Evolutionary conservation across 2,329 filamentous ascomycete genomes (phyloP).

Genomic region (Byssochlamys sp.): DNA sequence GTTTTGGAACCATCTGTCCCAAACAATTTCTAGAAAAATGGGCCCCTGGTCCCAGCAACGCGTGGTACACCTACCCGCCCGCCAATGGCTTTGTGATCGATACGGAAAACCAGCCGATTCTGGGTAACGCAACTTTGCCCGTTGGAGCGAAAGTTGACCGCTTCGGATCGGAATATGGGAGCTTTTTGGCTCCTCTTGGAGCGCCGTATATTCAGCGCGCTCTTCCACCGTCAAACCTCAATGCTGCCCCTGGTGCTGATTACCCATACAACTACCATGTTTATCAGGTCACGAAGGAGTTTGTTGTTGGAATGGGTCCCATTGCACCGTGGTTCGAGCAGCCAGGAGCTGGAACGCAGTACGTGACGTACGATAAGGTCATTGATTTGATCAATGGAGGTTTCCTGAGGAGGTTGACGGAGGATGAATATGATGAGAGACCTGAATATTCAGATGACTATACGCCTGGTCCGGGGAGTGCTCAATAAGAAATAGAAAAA

Average conservation of each 20-base stretch:
- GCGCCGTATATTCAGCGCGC: slow-evolving; percentile 41
- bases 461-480: slow-evolving; percentile 9
- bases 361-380: slow-evolving; percentile 19
- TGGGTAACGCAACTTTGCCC: slow-evolving; percentile 32
- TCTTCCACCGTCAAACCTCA: slow-evolving; percentile 39
- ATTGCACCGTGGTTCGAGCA: slow-evolving; percentile 45
- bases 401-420: slow-evolving; percentile 18
- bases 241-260: slow-evolving; percentile 21
- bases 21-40: slow-evolving; percentile 25
- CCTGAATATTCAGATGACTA: slow-evolving; percentile 14
- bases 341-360: slow-evolving; percentile 39
- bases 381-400: slow-evolving; percentile 23
- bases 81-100: slow-evolving; percentile 36
- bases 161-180: slow-evolving; percentile 40
- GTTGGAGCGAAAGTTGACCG: slow-evolving; percentile 39
- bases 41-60: not conserved
- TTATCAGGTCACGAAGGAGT: slow-evolving; percentile 35
- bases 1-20: slow-evolving; percentile 33
- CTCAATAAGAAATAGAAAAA: not conserved
- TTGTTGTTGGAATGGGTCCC: slow-evolving; percentile 36
- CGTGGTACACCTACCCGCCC: slow-evolving; percentile 30
- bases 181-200: slow-evolving; percentile 34
- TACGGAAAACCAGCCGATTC: slow-evolving; percentile 26
- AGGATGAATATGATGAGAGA: slow-evolving; percentile 14
- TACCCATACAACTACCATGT: slow-evolving; percentile 44